Percentiles rank a stretch among this genome's conserved stretches.
phyloP scores from a whole-genome alignment of 1,284 basidiomycete species.

The Trametes sp. region DNA sequence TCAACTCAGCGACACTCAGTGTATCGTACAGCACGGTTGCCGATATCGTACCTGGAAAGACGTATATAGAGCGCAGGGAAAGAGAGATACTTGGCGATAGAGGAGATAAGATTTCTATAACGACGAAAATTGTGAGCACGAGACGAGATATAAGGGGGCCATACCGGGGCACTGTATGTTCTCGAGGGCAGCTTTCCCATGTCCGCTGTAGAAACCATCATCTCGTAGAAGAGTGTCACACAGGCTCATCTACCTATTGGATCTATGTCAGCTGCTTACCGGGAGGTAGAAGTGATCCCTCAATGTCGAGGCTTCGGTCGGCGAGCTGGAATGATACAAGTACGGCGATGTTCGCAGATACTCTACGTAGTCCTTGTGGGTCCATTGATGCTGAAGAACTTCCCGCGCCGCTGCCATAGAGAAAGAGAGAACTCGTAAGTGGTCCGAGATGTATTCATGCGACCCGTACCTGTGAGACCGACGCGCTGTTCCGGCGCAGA shows the following conservation, averaged over 20 bases:
- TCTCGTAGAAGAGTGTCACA: neutral
- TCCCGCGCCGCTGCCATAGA: neutral
- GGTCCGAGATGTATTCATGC: neutral
- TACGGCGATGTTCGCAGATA: neutral
- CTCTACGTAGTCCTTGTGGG: neutral
- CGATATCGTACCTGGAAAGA: too few species aligned
- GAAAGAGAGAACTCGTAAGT: neutral
- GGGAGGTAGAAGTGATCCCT: neutral
- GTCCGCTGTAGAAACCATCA: conserved; percentile 1
- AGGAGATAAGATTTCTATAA: neutral
- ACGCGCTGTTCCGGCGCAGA: neutral
- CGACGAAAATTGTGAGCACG: neutral
- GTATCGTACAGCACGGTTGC: too few species aligned
- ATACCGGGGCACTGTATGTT: neutral
- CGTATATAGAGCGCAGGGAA: neutral
- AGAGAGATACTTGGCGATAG: neutral
- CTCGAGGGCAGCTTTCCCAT: neutral
- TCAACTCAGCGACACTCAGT: too few species aligned
- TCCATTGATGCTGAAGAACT: neutral
- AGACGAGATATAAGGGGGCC: neutral
- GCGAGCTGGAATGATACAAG: too few species aligned
- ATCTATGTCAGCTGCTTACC: neutral
- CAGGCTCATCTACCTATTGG: neutral
- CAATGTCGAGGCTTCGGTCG: neutral
- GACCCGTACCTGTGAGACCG: neutral